phyloP scores from a whole-genome alignment of 2,329 filamentous ascomycete genomes.

The Botryotinia convoluta region DNA sequence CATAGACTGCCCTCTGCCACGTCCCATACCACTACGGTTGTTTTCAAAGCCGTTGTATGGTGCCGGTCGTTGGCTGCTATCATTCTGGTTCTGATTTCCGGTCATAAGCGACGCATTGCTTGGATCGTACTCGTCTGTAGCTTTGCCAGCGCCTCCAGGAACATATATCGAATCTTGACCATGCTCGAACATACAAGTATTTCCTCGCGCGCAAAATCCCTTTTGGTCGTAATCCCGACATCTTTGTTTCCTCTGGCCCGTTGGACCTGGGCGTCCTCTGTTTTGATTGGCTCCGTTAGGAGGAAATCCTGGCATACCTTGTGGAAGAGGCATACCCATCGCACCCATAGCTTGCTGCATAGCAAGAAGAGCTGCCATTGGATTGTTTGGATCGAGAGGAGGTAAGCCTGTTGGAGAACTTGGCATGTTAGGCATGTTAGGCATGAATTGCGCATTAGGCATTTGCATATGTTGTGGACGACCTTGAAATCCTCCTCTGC shows the following conservation, averaged over 20 bases:
- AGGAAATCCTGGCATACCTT: constrained; percentile 41
- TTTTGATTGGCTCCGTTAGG: constrained; percentile 19
- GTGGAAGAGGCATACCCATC: constrained; percentile 49
- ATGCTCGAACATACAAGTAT: constrained; percentile 68
- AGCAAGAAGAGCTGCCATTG: constrained; percentile 59
- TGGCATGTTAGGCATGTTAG: constrained; percentile 27
- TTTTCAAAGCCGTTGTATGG: constrained; percentile 13
- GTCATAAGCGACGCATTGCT: constrained; percentile 48
- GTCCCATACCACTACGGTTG: constrained; percentile 34
- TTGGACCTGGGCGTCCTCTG: constrained; percentile 2
- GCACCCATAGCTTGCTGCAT: constrained; percentile 49
- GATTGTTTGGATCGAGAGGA: constrained; percentile 56
- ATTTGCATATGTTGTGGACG: constrained; percentile 28
- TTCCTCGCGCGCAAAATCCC: constrained; percentile 68
- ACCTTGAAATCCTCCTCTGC: constrained; percentile 36
- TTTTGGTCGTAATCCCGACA: constrained; percentile 72
- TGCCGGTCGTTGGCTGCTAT: not conserved
- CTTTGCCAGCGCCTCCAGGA: constrained; percentile 29
- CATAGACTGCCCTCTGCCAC: constrained; percentile 37
- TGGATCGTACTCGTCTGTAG: constrained; percentile 55
- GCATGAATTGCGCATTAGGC: constrained; percentile 26
- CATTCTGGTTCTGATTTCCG: constrained; percentile 29
- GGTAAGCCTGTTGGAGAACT: constrained; percentile 41
- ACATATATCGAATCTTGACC: constrained; percentile 51
- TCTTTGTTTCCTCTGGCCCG: constrained; percentile 39